A percentile compares a stretch with the other conserved stretches of the same genome.
phyloP scores from a whole-genome alignment of 441 rosid genomes.

The Populus hybrid region DNA sequence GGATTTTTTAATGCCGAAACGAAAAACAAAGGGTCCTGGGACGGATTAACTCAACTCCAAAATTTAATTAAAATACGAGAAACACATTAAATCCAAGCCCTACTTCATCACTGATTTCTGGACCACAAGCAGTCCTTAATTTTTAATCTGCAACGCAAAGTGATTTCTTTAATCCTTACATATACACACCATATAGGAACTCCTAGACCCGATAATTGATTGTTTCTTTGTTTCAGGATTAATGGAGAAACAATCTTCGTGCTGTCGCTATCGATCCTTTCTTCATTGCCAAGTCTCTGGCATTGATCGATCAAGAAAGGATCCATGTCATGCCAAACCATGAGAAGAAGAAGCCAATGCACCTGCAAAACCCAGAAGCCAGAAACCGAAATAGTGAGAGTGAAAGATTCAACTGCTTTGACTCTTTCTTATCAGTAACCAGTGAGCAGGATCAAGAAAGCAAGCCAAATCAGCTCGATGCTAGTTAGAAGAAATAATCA shows the following conservation, averaged over 20 bases:
- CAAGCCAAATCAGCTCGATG: background rate
- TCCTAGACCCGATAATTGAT: background rate
- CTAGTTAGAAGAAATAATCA: background rate
- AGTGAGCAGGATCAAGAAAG: background rate
- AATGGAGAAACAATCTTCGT: background rate
- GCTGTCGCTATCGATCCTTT: background rate
- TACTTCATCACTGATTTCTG: background rate
- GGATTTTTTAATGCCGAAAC: background rate
- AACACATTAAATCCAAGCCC: background rate
- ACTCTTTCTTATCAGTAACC: background rate
- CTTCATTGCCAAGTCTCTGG: background rate
- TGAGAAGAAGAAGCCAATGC: too few species aligned
- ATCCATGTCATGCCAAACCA: background rate
- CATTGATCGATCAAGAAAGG: background rate
- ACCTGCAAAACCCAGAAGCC: background rate
- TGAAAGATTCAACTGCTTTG: background rate
- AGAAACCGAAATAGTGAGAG: background rate
- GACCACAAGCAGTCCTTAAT: background rate
- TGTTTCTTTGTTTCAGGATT: background rate
- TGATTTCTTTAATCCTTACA: background rate
- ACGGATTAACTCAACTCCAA: background rate
- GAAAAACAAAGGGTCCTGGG: background rate
- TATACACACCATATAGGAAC: background rate
- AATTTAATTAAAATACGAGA: background rate
- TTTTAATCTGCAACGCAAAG: background rate